These are phyloP conservation scores for Iris macrosiphon DNA, from an alignment of 106 monocot species.

Conservation along the genomic window DNA sequence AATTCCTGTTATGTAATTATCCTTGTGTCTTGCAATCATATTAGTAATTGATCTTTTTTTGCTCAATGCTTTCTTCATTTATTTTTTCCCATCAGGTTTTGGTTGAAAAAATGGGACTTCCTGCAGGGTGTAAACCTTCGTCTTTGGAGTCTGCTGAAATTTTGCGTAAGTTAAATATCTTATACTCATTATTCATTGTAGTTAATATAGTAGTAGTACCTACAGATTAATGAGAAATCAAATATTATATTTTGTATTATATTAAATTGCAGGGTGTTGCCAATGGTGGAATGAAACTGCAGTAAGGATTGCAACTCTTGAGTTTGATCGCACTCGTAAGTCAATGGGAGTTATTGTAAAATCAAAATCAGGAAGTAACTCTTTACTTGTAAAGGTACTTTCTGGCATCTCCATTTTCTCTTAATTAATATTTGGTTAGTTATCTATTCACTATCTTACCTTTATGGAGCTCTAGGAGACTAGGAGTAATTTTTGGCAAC, in stretches of 20 bases:
- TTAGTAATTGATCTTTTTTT: too few species aligned
- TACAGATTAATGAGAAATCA: neutral
- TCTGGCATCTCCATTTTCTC: neutral
- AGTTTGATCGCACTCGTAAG: conserved; percentile 80
- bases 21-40: too few species aligned
- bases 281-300: conserved; percentile 64
- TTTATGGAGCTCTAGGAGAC: too few species aligned
- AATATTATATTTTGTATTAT: neutral
- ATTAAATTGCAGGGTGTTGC: conserved; percentile 48
- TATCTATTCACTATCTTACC: too few species aligned
- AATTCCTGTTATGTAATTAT: too few species aligned
- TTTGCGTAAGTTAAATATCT: conserved; percentile 22
- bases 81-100: conserved; percentile 28
- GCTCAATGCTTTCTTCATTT: too few species aligned
- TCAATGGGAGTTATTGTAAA: conserved; percentile 91
- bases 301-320: conserved; percentile 76
- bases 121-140: conserved; percentile 18
- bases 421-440: neutral
- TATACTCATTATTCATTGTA: neutral
- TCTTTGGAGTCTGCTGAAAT: conserved; percentile 11
- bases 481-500: too few species aligned
- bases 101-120: conserved; percentile 80
- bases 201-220: too few species aligned
- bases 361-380: conserved; percentile 56
- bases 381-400: conserved; percentile 80